These are phyloP conservation scores for Silene noctiflora DNA, from an alignment of 179 eudicot species.

Conservation along the genomic window DNA sequence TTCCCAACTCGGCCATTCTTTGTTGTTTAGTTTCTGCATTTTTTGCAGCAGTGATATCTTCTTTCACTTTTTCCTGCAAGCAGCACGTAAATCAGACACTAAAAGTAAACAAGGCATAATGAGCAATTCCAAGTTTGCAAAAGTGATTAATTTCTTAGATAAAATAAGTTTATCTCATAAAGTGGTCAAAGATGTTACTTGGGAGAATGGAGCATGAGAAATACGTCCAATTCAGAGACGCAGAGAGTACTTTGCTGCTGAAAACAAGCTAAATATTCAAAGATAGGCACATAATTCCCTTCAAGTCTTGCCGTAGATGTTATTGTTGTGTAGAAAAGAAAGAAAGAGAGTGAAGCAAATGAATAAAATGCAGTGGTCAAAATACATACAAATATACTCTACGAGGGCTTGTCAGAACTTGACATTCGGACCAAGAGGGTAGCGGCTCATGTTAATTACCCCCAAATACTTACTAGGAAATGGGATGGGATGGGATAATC, in stretches of 20 bases:
- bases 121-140: neutral
- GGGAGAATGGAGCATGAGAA: no score
- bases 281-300: neutral
- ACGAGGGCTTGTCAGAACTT: neutral
- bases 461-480: neutral
- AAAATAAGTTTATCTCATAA: no score
- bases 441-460: neutral
- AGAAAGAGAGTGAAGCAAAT: neutral
- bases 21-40: slow-evolving; percentile 53
- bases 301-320: neutral
- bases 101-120: neutral
- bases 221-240: neutral
- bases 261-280: neutral
- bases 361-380: neutral
- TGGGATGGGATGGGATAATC: no score
- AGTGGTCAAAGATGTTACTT: no score
- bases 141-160: neutral
- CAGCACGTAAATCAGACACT: slow-evolving; percentile 18
- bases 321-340: neutral
- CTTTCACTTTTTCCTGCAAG: slow-evolving; percentile 74
- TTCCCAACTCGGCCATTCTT: slow-evolving; percentile 85
- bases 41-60: slow-evolving; percentile 73
- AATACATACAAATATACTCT: neutral
- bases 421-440: neutral
- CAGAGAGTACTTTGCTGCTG: neutral